Evolutionary conservation across 148 eudicot species (phyloP), one percentile per base, ranked within the genome.

Genomic region (Diospyros kaki): DNA sequence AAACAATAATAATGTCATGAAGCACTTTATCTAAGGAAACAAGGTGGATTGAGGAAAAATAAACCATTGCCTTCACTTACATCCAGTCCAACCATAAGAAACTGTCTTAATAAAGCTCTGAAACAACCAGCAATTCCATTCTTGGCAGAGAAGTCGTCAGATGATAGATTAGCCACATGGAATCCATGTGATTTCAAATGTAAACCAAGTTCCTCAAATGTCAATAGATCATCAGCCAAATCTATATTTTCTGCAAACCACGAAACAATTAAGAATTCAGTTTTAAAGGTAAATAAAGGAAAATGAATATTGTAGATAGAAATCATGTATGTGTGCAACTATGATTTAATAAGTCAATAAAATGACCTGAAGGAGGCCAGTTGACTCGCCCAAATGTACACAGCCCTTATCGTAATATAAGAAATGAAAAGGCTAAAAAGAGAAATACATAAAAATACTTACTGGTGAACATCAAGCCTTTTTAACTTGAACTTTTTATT

Each of bases 81-180:
- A 83, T 95, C 96, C 64, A 88, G 52, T 72, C 84, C 66, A 76
- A 66, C 82, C 72, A 39, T 82, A 71, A 88, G 76, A 83, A 88
- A 90, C 71, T 84, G 93, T 62, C 85, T 84, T 78, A 89, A 68
- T 71, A 92, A 84, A 76, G 83, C 81, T 86, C 72, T 83, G 69
- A 95, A 80, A 84, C 94, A 95, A 76, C 94, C 97, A 70, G 89
- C 91, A 73, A 95, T 86, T 58, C 96, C 98, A 82, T 71, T 87
- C 79, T 90, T 95, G 70, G 88, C 81, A 39, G 90, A 88, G 80
- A 95, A 89, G 80, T 92, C 91, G 38, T 78, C 68, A 61, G 99
- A 90, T 69, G 97, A 89, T 81, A 95, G 91, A 41, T 87, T 86
- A 75, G 97, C 97, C 60, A 95, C 99, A 65, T 85, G 84, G 79